Percentiles rank a stretch among this genome's conserved stretches.
Evolutionary conservation across 2,329 filamentous ascomycete species (phyloP).

Genomic region (Aspergillus caelatus): DNA sequence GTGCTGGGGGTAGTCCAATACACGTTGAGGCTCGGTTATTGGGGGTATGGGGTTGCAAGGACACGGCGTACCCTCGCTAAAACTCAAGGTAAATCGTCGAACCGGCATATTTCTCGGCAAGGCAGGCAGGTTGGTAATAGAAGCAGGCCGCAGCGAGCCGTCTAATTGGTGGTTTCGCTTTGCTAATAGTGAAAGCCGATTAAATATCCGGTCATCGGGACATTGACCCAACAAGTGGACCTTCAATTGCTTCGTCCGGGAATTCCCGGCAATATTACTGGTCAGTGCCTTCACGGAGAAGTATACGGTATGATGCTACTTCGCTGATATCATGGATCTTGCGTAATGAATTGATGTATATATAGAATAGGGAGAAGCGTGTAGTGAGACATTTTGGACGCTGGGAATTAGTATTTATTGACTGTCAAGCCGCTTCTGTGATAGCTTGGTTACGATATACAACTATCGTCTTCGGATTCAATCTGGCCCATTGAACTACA

Average conservation of each 20-base stretch:
- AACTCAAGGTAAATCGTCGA: background rate
- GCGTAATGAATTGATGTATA: background rate
- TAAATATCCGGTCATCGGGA: constrained; percentile 10
- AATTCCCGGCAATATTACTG: background rate
- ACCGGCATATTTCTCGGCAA: background rate
- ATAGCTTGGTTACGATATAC: background rate
- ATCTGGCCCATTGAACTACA: background rate
- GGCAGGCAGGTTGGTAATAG: background rate
- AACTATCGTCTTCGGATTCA: background rate
- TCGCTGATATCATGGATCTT: background rate
- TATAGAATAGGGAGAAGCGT: background rate
- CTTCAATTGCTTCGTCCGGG: constrained; percentile 21
- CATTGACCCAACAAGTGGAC: background rate
- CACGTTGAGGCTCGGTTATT: background rate
- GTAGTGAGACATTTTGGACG: background rate
- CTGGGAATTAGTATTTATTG: background rate
- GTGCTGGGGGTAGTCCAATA: background rate
- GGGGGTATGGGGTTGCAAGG: background rate
- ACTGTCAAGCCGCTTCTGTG: too few species aligned
- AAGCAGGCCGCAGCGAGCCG: background rate
- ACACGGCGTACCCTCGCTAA: background rate
- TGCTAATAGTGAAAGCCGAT: background rate
- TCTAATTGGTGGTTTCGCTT: background rate
- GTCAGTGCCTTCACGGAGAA: background rate
- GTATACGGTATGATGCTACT: background rate